Base-by-base conservation (phyloP, 495 filamentous ascomycete genomes). In the Saxispiralis lemnorum region DNA sequence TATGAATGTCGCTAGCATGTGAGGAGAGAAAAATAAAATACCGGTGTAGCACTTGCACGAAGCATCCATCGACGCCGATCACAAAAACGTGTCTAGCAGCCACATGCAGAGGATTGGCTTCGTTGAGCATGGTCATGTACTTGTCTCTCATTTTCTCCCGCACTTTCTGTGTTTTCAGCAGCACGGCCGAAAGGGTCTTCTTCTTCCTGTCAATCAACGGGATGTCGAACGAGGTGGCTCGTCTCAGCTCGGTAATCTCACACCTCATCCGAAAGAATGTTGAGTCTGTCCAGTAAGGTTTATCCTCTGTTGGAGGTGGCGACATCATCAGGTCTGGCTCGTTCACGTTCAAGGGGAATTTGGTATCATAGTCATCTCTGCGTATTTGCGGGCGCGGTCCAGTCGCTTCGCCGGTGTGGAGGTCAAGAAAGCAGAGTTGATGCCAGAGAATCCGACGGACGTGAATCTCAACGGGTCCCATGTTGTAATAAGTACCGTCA, bases 391-490 rank as follows among this genome's bases (percentile, higher is more conserved):
- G 74, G 38, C 64, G 73, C 21, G 79, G 80, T 0, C 80, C 83
- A 47, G 82, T 78, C 12, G 78, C 71, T 57, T 88, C 81, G 46
- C 78, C 81, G 2, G 80, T 78, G 36, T 78, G 69, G 35, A 82
- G 72, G 57, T 89, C 82, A 9, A 89, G 65, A 48, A 81, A 73
- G 55, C 75, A 82, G 12, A 87, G 59, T 48, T 76, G 70, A 56
- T 81, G 77, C 82, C 82, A 88, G 13, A 81, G 66, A 7, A 83
- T 54, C n/a, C 82, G 73, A 5, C 83, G 73, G 32, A 85, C 67
- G 36, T 86, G 79, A 5, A 73, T 71, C 47, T 84, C 81, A 6
- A 81, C 65, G 1, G 81, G 69, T 28, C 65, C 68, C 28, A 79
- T 64, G 0, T 73, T 71, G 45, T 76, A 81, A 34, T 58, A 48